Percentiles rank a stretch among this genome's conserved stretches.
Conservation (phyloP, 2,329 filamentous ascomycete genomes). For the Aspergillus transmontanensis region DNA sequence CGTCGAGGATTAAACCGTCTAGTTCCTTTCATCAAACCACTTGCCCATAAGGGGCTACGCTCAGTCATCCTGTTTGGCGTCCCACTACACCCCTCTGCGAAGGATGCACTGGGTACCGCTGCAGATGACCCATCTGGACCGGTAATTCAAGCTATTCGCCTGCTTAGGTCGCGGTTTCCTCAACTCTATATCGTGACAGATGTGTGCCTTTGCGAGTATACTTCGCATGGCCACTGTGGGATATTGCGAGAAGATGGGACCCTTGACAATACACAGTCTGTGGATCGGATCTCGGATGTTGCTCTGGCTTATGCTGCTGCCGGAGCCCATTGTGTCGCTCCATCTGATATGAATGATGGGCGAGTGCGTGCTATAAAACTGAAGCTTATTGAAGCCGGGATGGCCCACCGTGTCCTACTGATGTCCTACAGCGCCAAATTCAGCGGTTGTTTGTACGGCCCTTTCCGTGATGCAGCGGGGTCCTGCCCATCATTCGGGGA, state of each 20-base stretch:
- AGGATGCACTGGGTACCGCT: slow-evolving; percentile 87
- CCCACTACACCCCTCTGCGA: slow-evolving; percentile 75
- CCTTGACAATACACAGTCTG: slow-evolving; percentile 89
- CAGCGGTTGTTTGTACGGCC: slow-evolving; percentile 92
- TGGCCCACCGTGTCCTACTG: slow-evolving; percentile 85
- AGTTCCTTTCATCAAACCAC: slow-evolving; percentile 78
- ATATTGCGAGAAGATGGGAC: slow-evolving; percentile 91
- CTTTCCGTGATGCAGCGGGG: slow-evolving; percentile 94
- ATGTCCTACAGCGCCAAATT: slow-evolving; percentile 99
- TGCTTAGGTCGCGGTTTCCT: slow-evolving; percentile 83
- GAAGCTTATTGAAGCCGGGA: slow-evolving; percentile 92
- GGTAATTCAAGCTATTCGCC: slow-evolving; percentile 82
- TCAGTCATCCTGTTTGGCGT: slow-evolving; percentile 97
- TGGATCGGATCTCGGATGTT: slow-evolving; percentile 95
- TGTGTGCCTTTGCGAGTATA: slow-evolving; percentile 98
- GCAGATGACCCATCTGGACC: slow-evolving; percentile 93
- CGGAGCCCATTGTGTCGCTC: slow-evolving; percentile 93
- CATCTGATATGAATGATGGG: slow-evolving; percentile 98
- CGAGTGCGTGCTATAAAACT: slow-evolving; percentile 97
- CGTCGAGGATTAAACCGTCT: slow-evolving; percentile 86
- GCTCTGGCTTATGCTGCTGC: slow-evolving; percentile 96
- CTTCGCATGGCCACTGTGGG: slow-evolving; percentile 94
- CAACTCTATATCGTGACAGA: slow-evolving; percentile 89
- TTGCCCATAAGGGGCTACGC: slow-evolving; percentile 84
- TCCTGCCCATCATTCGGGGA: slow-evolving; percentile 91